Percentiles rank a stretch among this genome's conserved stretches.
These are phyloP conservation scores for Colletotrichum sp. DNA, from an alignment of 2,329 filamentous ascomycete species.

Conservation along the genomic window DNA sequence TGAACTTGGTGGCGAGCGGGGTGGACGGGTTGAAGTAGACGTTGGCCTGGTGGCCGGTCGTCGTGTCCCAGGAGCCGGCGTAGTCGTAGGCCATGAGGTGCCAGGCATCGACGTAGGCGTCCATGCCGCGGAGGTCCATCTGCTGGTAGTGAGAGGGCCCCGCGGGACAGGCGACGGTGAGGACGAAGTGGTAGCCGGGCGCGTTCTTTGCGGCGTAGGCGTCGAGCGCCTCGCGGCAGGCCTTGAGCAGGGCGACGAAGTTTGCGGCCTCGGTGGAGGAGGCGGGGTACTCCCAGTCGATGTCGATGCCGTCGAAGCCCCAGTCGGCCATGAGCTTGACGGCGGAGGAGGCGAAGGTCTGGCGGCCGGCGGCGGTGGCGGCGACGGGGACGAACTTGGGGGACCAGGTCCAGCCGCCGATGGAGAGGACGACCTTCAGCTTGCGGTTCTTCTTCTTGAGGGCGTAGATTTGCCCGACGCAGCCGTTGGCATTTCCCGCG, in stretches of 20 bases:
- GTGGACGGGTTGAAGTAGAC: slow-evolving; percentile 59
- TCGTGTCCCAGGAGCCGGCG: slow-evolving; percentile 68
- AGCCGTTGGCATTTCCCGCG: slow-evolving; percentile 74
- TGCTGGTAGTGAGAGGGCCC: slow-evolving; percentile 51
- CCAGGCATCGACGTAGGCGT: slow-evolving; percentile 62
- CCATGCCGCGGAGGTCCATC: slow-evolving; percentile 59
- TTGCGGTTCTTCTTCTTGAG: slow-evolving; percentile 78
- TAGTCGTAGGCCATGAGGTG: slow-evolving; percentile 74
- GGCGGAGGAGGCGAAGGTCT: slow-evolving; percentile 70
- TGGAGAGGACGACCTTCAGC: slow-evolving; percentile 78
- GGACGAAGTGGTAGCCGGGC: slow-evolving; percentile 50
- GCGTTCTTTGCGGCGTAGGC: slow-evolving; percentile 40
- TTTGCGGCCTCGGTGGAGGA: slow-evolving; percentile 41
- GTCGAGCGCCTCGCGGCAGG: slow-evolving; percentile 48
- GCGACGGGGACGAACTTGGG: slow-evolving; percentile 69
- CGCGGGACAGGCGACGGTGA: slow-evolving; percentile 56
- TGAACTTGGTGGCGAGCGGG: slow-evolving; percentile 68
- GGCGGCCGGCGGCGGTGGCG: slow-evolving; percentile 64
- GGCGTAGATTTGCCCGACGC: slow-evolving; percentile 76
- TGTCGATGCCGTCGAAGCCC: slow-evolving; percentile 61
- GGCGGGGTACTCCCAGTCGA: slow-evolving; percentile 61
- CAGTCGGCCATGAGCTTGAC: slow-evolving; percentile 73
- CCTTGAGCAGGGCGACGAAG: slow-evolving; percentile 46
- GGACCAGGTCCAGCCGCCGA: slow-evolving; percentile 83
- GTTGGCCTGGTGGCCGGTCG: slow-evolving; percentile 73